Percentiles rank a stretch among this genome's conserved stretches.
Conservation (phyloP, 768 basidiomycete genomes). For the Termitomyces sp. region DNA sequence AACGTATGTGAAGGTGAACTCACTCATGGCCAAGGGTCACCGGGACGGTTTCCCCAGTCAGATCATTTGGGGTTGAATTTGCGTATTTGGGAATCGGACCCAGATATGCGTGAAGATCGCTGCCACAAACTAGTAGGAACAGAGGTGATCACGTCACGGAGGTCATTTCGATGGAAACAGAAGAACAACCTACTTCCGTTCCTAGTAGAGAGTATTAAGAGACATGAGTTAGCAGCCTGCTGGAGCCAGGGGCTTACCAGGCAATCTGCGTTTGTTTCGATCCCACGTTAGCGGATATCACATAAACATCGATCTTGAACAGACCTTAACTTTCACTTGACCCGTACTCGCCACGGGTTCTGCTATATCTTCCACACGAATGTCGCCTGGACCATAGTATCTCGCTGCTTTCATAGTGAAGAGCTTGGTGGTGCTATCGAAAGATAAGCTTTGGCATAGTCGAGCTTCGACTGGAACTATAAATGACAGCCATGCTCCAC, state of each 20-base stretch:
- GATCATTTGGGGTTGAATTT: slow-evolving; percentile 30
- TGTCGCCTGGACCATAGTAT: slow-evolving; percentile 42
- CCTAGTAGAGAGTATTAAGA: slow-evolving; percentile 18
- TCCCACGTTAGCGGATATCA: neutral
- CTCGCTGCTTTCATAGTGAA: slow-evolving; percentile 36
- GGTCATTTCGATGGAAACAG: neutral
- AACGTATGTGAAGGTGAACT: slow-evolving; percentile 3
- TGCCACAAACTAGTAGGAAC: slow-evolving; percentile 40
- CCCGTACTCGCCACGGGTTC: slow-evolving; percentile 33
- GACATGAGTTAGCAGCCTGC: neutral
- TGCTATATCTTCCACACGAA: slow-evolving; percentile 42
- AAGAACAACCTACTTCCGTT: slow-evolving; percentile 27
- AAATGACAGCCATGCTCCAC: neutral
- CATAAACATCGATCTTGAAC: neutral
- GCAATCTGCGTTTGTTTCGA: slow-evolving; percentile 21
- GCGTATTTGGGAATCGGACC: slow-evolving; percentile 27
- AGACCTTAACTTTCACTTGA: slow-evolving; percentile 46
- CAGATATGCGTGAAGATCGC: slow-evolving; percentile 46
- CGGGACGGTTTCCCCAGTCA: slow-evolving; percentile 40
- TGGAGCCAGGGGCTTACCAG: slow-evolving; percentile 21
- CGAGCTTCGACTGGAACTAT: neutral
- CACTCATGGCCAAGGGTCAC: slow-evolving; percentile 48
- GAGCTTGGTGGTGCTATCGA: neutral
- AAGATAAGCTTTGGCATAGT: neutral
- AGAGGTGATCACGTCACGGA: neutral